These are phyloP conservation scores for Ophiostoma himal-ulmi DNA, from an alignment of 2,329 filamentous ascomycete species.

Conservation along the genomic window DNA sequence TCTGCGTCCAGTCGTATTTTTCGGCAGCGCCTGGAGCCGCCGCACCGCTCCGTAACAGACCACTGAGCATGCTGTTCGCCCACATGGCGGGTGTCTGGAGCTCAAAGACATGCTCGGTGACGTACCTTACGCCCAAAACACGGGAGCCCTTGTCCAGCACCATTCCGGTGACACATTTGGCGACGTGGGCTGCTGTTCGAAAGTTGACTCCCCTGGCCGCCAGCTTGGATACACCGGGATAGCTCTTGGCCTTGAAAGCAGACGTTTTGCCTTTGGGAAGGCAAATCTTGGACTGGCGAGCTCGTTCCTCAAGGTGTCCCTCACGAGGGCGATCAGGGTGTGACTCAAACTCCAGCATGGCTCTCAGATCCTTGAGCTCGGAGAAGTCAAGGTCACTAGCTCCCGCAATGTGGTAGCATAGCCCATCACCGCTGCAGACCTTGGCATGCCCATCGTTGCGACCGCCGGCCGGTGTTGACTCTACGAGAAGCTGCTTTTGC, in stretches of 20 bases:
- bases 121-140: not conserved
- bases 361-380: not conserved
- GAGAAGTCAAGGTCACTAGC: not conserved
- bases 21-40: not conserved
- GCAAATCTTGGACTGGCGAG: not conserved
- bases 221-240: not conserved
- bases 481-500: not conserved
- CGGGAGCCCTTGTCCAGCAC: not conserved
- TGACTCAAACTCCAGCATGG: too few species aligned
- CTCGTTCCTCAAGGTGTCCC: not conserved
- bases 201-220: not conserved
- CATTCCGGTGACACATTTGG: not conserved
- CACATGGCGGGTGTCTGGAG: not conserved
- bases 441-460: not conserved
- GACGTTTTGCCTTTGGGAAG: not conserved
- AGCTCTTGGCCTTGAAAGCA: not conserved
- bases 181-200: not conserved
- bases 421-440: not conserved
- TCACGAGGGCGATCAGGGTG: too few species aligned
- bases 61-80: not conserved
- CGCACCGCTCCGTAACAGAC: not conserved
- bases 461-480: not conserved
- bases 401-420: not conserved
- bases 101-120: conserved; percentile 1
- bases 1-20: not conserved